Evolutionary conservation across 2,329 filamentous ascomycete species (phyloP).

Genomic region (Monosporascus cannonballus): DNA sequence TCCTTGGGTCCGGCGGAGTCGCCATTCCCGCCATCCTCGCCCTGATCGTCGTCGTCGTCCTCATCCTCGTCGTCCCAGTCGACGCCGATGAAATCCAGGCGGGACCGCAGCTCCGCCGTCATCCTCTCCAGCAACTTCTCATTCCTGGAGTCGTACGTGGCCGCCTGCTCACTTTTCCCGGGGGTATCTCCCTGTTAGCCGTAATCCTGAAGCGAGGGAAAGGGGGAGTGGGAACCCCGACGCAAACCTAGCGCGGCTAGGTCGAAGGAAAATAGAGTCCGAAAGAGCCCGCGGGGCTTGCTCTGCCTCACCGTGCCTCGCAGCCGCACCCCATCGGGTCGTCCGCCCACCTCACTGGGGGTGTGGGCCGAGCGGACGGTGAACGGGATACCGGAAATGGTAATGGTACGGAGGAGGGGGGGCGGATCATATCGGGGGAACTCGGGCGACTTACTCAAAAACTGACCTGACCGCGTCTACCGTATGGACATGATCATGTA

Average conservation of each 20-base stretch:
- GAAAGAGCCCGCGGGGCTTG: too few species aligned
- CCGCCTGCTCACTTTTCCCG: conserved; percentile 40
- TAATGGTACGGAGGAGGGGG: neutral
- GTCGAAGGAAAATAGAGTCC: too few species aligned
- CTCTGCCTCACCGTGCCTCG: too few species aligned
- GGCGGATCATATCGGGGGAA: neutral
- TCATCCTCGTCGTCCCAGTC: conserved; percentile 42
- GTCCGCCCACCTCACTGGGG: neutral
- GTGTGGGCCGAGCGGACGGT: neutral
- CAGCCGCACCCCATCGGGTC: too few species aligned
- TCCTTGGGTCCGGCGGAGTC: conserved; percentile 21
- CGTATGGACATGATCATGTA: neutral
- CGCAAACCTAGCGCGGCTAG: too few species aligned
- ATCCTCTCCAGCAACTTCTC: conserved; percentile 47
- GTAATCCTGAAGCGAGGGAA: neutral
- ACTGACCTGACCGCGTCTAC: conserved; percentile 11
- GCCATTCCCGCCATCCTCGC: neutral
- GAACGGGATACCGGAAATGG: neutral
- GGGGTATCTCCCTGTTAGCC: conserved; percentile 1
- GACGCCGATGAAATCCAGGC: conserved; percentile 56
- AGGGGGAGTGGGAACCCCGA: too few species aligned
- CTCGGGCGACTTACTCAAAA: conserved; percentile 13
- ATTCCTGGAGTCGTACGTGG: conserved; percentile 51
- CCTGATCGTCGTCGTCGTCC: conserved; percentile 25
- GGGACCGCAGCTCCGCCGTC: conserved; percentile 45